phyloP scores from a whole-genome alignment of 176 grass and related monocot species.

The Typha latifolia region DNA sequence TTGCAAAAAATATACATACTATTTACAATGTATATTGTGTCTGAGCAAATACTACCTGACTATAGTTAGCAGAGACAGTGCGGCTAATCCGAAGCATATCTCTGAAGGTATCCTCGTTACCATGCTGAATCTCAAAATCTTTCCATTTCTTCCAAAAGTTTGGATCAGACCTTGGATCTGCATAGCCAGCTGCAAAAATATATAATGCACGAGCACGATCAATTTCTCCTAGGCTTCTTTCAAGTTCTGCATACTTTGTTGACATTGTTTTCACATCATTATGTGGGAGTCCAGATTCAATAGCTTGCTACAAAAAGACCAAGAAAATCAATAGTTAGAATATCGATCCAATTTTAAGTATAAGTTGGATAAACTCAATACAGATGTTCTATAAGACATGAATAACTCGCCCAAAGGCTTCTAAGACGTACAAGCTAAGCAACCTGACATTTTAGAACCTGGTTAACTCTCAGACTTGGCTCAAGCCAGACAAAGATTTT shows the following conservation, averaged over 20 bases:
- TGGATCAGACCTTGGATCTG: conserved; percentile 69
- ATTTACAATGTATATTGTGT: background rate
- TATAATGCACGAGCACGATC: conserved; percentile 81
- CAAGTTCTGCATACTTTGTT: conserved; percentile 69
- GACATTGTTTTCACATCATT: conserved; percentile 67
- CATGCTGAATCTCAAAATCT: conserved; percentile 94
- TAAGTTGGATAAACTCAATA: too few species aligned
- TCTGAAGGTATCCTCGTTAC: conserved; percentile 89
- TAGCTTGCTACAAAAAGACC: conserved; percentile 50
- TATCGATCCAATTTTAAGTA: too few species aligned
- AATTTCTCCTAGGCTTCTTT: conserved; percentile 94
- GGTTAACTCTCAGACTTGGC: too few species aligned
- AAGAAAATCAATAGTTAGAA: background rate
- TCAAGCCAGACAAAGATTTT: too few species aligned
- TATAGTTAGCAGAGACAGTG: conserved; percentile 69
- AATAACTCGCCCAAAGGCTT: too few species aligned
- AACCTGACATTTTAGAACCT: too few species aligned
- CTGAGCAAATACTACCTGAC: conserved; percentile 45
- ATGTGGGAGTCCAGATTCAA: conserved; percentile 63
- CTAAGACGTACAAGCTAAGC: too few species aligned
- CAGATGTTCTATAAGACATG: too few species aligned
- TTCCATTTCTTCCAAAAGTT: conserved; percentile 98
- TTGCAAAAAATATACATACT: background rate
- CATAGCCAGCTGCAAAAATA: conserved; percentile 68
- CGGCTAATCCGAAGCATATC: conserved; percentile 91